A percentile compares a stretch with the other conserved stretches of the same genome.
Conservation (phyloP, 1,284 basidiomycete species). For the Rhodotorula sp. region DNA sequence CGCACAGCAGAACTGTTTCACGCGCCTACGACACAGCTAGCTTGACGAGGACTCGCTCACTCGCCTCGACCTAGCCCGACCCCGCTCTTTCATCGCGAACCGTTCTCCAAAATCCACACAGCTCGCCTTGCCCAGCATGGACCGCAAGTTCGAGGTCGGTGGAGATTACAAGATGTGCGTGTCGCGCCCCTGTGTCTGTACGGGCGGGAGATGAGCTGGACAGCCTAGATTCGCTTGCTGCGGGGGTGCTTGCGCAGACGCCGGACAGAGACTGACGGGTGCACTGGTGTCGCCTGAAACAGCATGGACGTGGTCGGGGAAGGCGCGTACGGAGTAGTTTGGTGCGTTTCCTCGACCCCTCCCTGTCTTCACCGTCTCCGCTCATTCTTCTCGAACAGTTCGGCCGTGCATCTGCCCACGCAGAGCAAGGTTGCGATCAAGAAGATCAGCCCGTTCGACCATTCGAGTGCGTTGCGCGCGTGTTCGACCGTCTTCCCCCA, state of each 20-base stretch:
- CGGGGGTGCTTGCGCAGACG: background rate
- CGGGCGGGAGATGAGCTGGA: too few relatives aligned
- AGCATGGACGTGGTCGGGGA: slow-evolving; percentile 81
- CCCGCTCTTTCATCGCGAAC: background rate
- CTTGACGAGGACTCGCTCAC: too few relatives aligned
- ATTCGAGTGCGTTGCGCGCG: slow-evolving; percentile 63
- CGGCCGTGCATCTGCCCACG: slow-evolving; percentile 40
- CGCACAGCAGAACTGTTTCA: too few relatives aligned
- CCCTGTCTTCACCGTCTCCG: background rate
- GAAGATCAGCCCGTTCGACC: slow-evolving; percentile 80
- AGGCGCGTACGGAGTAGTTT: slow-evolving; percentile 74
- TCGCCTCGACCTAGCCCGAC: too few relatives aligned
- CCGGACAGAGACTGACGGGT: background rate
- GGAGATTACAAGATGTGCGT: slow-evolving; percentile 41
- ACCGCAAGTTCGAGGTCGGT: slow-evolving; percentile 44
- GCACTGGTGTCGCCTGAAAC: background rate
- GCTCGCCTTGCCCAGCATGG: slow-evolving; percentile 20
- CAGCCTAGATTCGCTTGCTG: background rate
- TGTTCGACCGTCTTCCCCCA: background rate
- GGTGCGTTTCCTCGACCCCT: slow-evolving; percentile 52
- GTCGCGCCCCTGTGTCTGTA: too few relatives aligned
- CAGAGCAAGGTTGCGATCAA: slow-evolving; percentile 45
- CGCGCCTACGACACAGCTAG: too few relatives aligned
- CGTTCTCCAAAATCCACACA: background rate
- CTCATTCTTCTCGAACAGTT: slow-evolving; percentile 21